Conservation (phyloP, 371 early-diverging fungal genomes). For the Rhizopus delemar region DNA sequence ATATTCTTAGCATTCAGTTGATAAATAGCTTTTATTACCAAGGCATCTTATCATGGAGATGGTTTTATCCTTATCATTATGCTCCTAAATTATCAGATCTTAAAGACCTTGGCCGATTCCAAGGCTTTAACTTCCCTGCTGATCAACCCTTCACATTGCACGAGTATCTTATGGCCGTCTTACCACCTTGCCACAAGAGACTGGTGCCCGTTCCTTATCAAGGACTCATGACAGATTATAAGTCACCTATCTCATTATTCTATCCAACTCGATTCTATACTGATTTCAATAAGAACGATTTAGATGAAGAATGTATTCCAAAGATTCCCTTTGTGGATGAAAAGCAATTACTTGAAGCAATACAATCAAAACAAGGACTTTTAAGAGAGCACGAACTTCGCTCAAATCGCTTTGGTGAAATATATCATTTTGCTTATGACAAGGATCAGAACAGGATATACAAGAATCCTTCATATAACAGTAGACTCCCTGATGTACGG, state of each 20-base stretch:
- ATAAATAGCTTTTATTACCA: slow-evolving; percentile 94
- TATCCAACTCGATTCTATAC: slow-evolving; percentile 82
- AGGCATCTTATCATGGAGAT: slow-evolving; percentile 96
- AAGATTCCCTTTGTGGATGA: slow-evolving; percentile 94
- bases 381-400: slow-evolving; percentile 69
- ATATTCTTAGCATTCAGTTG: slow-evolving; percentile 96
- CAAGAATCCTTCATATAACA: slow-evolving; percentile 1
- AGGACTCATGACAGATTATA: slow-evolving; percentile 79
- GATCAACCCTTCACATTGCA: slow-evolving; percentile 91
- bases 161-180: slow-evolving; percentile 98
- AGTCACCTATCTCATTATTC: slow-evolving; percentile 88
- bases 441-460: slow-evolving; percentile 31
- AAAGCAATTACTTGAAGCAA: slow-evolving; percentile 76
- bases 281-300: slow-evolving; percentile 96
- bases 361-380: slow-evolving; percentile 64
- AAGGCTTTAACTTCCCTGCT: slow-evolving; percentile 66
- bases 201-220: slow-evolving; percentile 82
- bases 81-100: slow-evolving; percentile 92
- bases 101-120: slow-evolving; percentile 58
- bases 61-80: slow-evolving; percentile 99
- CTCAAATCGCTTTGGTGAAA: slow-evolving; percentile 74
- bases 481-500: slow-evolving; percentile 68
- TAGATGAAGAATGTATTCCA: slow-evolving; percentile 97
- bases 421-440: slow-evolving; percentile 65
- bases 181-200: slow-evolving; percentile 84